Evolutionary conservation across 2,329 filamentous ascomycete genomes (phyloP).

Genomic region (Incumbomyces delicatus): DNA sequence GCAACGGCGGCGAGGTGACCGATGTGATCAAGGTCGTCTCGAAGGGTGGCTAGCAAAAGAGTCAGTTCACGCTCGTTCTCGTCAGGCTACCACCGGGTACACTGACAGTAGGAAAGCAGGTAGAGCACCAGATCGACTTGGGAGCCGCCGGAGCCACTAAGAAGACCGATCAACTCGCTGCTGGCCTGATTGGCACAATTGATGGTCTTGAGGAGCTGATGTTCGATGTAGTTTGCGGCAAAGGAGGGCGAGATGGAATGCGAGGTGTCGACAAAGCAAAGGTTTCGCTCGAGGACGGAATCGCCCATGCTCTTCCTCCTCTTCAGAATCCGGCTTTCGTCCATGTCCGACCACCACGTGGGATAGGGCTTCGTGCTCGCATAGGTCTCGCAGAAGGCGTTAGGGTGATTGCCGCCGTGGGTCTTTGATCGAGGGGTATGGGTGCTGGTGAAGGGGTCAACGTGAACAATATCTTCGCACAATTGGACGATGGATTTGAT

Average conservation of each 20-base stretch:
- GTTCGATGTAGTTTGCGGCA: slow-evolving; percentile 62
- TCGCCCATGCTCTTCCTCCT: slow-evolving; percentile 65
- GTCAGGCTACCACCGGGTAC: background rate
- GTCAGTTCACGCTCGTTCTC: background rate
- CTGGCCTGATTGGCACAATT: slow-evolving; percentile 55
- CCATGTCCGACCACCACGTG: slow-evolving; percentile 76
- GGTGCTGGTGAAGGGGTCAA: slow-evolving; percentile 51
- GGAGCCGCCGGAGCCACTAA: slow-evolving; percentile 72
- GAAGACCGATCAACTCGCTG: slow-evolving; percentile 62
- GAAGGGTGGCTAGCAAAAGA: slow-evolving; percentile 41
- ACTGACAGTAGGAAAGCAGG: slow-evolving; percentile 61
- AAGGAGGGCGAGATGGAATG: slow-evolving; percentile 43
- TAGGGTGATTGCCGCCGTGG: background rate
- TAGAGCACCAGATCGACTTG: slow-evolving; percentile 83
- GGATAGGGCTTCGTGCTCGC: slow-evolving; percentile 79
- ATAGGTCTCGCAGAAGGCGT: slow-evolving; percentile 48
- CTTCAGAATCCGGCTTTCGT: slow-evolving; percentile 51
- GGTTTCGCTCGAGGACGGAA: slow-evolving; percentile 73
- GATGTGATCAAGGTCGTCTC: slow-evolving; percentile 62
- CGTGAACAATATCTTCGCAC: slow-evolving; percentile 87
- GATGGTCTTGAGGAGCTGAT: slow-evolving; percentile 54
- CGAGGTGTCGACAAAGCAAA: slow-evolving; percentile 86
- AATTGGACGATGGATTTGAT: slow-evolving; percentile 78
- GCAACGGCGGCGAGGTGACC: slow-evolving; percentile 60
- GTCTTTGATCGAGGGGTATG: slow-evolving; percentile 3